Conservation (phyloP, 805 yeast genomes). For the Pichia manshurica region DNA sequence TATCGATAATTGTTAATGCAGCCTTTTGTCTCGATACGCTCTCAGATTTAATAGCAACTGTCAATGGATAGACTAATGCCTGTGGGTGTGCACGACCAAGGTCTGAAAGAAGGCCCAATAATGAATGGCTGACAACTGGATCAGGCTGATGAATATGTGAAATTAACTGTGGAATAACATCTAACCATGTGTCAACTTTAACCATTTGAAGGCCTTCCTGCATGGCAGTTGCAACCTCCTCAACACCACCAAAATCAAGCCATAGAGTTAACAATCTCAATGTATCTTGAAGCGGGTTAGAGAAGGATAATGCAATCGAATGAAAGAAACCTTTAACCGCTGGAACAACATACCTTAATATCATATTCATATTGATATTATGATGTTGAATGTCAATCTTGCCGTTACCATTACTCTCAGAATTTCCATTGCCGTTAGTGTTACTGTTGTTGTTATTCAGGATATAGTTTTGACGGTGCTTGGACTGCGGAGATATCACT, state of each 20-base stretch:
- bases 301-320: slow-evolving; percentile 79
- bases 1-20: slow-evolving; percentile 84
- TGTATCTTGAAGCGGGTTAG: slow-evolving; percentile 90
- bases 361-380: slow-evolving; percentile 44
- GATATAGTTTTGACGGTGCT: slow-evolving; percentile 17
- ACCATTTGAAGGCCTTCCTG: slow-evolving; percentile 86
- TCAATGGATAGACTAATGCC: slow-evolving; percentile 89
- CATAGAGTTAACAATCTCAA: slow-evolving; percentile 83
- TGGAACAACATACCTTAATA: slow-evolving; percentile 87
- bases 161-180: slow-evolving; percentile 91
- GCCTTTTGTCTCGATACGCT: slow-evolving; percentile 86
- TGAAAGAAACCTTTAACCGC: slow-evolving; percentile 95
- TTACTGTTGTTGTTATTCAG: neutral
- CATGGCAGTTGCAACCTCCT: slow-evolving; percentile 87
- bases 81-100: slow-evolving; percentile 96
- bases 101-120: slow-evolving; percentile 75
- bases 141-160: slow-evolving; percentile 96
- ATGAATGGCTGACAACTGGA: slow-evolving; percentile 70
- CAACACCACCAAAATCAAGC: slow-evolving; percentile 93
- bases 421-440: neutral
- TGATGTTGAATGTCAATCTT: slow-evolving; percentile 9
- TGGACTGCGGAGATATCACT: slow-evolving; percentile 61
- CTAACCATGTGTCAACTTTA: slow-evolving; percentile 88
- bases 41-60: slow-evolving; percentile 93
- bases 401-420: neutral